A percentile compares a stretch with the other conserved stretches of the same genome.
phyloP scores from a whole-genome alignment of 768 basidiomycete genomes.

The Royoungia palumana region DNA sequence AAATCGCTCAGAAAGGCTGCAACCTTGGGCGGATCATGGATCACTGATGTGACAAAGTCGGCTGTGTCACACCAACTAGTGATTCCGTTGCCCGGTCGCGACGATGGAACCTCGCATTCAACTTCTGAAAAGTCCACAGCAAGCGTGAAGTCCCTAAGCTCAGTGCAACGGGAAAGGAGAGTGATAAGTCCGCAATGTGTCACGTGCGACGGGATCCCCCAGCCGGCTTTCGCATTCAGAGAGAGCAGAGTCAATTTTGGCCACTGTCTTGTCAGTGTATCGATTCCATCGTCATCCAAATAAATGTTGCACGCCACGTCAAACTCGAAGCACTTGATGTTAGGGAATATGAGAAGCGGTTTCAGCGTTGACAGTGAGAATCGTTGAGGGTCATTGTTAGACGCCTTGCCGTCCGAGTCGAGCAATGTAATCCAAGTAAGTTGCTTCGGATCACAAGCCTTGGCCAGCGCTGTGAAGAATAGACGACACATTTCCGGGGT shows the following conservation, averaged over 20 bases:
- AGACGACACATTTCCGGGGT: constrained; percentile 17
- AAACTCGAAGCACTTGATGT: constrained; percentile 11
- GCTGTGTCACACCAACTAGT: constrained; percentile 9
- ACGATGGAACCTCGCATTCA: constrained; percentile 5
- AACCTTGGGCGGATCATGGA: constrained; percentile 15
- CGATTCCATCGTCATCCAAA: constrained; percentile 22
- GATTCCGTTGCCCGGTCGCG: constrained; percentile 9
- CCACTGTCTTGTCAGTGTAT: constrained; percentile 19
- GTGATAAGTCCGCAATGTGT: constrained; percentile 21
- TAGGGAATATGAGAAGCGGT: constrained; percentile 16
- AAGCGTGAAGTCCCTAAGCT: constrained; percentile 15
- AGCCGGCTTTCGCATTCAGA: constrained; percentile 18
- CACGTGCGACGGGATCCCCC: constrained; percentile 15
- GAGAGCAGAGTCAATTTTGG: constrained; percentile 10
- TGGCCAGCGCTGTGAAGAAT: constrained; percentile 19
- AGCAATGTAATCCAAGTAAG: constrained; percentile 10
- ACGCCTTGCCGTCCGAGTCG: not conserved
- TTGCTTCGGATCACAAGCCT: constrained; percentile 8
- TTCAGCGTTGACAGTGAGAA: constrained; percentile 16
- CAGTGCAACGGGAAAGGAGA: constrained; percentile 13
- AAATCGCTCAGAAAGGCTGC: constrained; percentile 28
- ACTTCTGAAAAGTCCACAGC: constrained; percentile 21
- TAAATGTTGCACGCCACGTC: constrained; percentile 18
- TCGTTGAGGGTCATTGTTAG: not conserved
- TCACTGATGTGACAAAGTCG: constrained; percentile 24